These are phyloP conservation scores for Apiospora hydei DNA, from an alignment of 2,329 filamentous ascomycete genomes.

Conservation along the genomic window DNA sequence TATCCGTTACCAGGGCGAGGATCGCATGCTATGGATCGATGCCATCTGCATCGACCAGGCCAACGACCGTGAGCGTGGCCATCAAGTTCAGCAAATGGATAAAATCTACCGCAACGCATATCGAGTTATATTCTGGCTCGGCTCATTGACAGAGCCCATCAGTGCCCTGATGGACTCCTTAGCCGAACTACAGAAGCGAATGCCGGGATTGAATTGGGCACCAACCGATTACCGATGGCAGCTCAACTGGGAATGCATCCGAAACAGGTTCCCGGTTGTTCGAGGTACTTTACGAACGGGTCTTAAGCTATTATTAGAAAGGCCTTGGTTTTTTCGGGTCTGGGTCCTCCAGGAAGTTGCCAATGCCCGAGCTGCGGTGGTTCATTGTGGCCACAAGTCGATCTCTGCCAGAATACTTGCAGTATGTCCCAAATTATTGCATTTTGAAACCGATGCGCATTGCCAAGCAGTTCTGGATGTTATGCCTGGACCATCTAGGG, in stretches of 20 bases:
- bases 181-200: background rate
- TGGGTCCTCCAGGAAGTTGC: slow-evolving; percentile 23
- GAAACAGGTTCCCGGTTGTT: background rate
- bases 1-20: background rate
- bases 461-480: background rate
- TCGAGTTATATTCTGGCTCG: slow-evolving; percentile 34
- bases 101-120: slow-evolving; percentile 29
- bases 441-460: rapidly evolving
- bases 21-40: slow-evolving; percentile 13
- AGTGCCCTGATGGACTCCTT: background rate
- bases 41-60: slow-evolving; percentile 30
- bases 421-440: background rate
- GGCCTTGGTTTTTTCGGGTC: slow-evolving; percentile 17
- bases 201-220: background rate
- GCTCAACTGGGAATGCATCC: background rate
- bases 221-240: background rate
- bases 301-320: background rate
- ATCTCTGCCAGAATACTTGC: background rate
- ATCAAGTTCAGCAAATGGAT: slow-evolving; percentile 32
- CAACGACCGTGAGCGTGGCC: slow-evolving; percentile 27
- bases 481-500: slow-evolving; percentile 1
- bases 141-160: background rate
- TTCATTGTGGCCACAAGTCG: background rate
- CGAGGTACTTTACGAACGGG: background rate
- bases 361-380: slow-evolving; percentile 6